Conservation (phyloP, 164 flowering plant species). For the Stephania yunnanensis region DNA sequence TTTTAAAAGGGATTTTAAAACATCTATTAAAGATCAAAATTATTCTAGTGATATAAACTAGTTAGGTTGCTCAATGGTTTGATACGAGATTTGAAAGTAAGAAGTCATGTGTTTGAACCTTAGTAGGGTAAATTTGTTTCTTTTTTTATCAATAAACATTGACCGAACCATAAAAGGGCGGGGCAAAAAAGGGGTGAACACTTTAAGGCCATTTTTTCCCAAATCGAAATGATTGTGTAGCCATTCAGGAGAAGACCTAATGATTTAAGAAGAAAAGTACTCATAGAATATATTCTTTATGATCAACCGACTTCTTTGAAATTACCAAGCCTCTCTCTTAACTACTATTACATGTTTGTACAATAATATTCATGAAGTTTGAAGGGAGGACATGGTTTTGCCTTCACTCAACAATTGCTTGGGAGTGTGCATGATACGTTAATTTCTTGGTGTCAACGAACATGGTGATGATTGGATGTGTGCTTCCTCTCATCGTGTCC, state of each 20-base stretch:
- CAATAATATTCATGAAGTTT: neutral
- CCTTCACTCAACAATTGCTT: slow-evolving; percentile 35
- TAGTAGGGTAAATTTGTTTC: too few relatives aligned
- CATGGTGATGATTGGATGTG: slow-evolving; percentile 28
- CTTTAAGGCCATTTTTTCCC: neutral
- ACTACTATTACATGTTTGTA: neutral
- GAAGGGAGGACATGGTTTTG: slow-evolving; percentile 12
- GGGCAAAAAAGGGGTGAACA: neutral
- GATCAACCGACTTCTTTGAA: neutral
- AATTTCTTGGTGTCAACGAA: slow-evolving; percentile 41
- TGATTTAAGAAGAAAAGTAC: neutral
- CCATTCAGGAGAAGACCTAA: neutral
- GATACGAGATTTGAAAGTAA: too few relatives aligned
- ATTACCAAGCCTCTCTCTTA: neutral
- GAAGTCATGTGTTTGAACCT: too few relatives aligned
- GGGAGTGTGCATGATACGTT: slow-evolving; percentile 6
- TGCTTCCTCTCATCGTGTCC: slow-evolving; percentile 9
- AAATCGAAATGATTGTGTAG: neutral
- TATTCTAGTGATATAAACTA: too few relatives aligned
- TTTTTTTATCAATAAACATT: neutral
- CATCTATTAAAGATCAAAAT: too few relatives aligned
- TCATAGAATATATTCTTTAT: neutral
- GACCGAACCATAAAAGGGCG: neutral
- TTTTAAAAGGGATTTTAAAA: too few relatives aligned
- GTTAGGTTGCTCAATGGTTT: too few relatives aligned